phyloP scores from a whole-genome alignment of 1,139 yeast genomes.

The Zygoascus sp. region DNA sequence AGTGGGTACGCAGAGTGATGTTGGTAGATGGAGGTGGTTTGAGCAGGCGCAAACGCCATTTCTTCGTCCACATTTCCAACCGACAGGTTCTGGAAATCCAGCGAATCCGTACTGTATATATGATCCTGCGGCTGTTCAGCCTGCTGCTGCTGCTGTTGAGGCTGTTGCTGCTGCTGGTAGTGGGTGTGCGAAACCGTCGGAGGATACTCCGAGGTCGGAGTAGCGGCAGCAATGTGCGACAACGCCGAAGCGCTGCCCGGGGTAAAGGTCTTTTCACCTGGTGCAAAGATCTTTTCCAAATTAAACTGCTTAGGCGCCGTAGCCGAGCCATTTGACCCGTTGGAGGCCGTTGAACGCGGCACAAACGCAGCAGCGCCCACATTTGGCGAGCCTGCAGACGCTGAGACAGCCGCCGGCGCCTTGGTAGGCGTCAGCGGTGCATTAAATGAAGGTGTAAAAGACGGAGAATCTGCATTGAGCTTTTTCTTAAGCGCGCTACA shows the following conservation, averaged over 20 bases:
- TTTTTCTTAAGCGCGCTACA: slow-evolving; percentile 35
- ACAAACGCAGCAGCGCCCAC: slow-evolving; percentile 22
- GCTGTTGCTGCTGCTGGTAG: too few species aligned
- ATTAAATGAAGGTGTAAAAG: slow-evolving; percentile 50
- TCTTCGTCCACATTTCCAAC: not conserved
- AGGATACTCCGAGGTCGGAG: too few species aligned
- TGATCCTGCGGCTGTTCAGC: too few species aligned
- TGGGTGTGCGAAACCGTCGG: too few species aligned
- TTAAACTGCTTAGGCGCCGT: not conserved
- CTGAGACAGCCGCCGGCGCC: slow-evolving; percentile 22
- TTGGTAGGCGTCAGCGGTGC: slow-evolving; percentile 19
- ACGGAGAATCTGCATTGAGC: slow-evolving; percentile 60
- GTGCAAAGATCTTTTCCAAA: slow-evolving; percentile 11
- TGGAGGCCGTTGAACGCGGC: slow-evolving; percentile 14
- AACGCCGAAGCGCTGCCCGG: too few species aligned
- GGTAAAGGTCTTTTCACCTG: too few species aligned
- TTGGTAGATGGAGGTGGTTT: slow-evolving; percentile 18
- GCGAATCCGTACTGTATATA: not conserved
- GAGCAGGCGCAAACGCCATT: slow-evolving; percentile 8
- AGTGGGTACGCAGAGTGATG: slow-evolving; percentile 48
- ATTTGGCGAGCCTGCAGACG: slow-evolving; percentile 13
- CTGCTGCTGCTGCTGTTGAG: too few species aligned
- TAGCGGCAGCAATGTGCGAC: too few species aligned
- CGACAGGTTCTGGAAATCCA: not conserved
- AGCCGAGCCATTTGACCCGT: not conserved